Evolutionary conservation across 1,284 basidiomycete species (phyloP), one percentile per base, ranked within the genome.

Genomic region (Exobasidium rhododendri): DNA sequence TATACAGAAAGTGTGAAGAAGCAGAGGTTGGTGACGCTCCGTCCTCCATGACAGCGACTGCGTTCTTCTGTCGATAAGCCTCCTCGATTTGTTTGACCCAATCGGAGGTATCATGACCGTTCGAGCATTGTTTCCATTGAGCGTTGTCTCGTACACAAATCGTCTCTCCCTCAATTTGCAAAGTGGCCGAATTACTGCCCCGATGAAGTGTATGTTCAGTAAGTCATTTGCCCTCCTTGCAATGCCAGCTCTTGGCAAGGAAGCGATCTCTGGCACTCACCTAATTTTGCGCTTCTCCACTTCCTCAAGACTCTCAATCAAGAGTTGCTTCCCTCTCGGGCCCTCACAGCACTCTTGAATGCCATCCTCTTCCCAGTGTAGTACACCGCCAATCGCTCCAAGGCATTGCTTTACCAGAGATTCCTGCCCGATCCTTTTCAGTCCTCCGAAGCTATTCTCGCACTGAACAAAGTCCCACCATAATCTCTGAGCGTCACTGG

Each of bases 401-500:
- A 74, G 61, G 53, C 72, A 74, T 30, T 68, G 50, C 17, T 65
- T 59, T 0, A 64, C 66, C 30, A 65, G 63, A 29, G 44, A 55
- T 45, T 73, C 70, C 13, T 71, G 32, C 45, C 72, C 72, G 46
- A 74, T 71, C 47, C 61, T 65, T 50, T 61, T 53, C 11, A 47
- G 28, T 32, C 54, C 51, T 17, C 69, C 69, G 35, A 63, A 67
- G 45, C 47, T 70, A 59, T 72, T 71, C 20, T 67, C 66, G 45
- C 72, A 74, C 29, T 67, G 62, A 22, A 74, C 61, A 51, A 72
- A 67, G 62, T 68, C 67, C 68, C 71, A 74, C 67, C 66, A 67
- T 32, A 64, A 66, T 28, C 65, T 63, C 56, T 73, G 71, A 4
- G 69, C 71, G 5, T 63, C 69, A 45, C 65, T 66, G 2, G 71